Conservation (phyloP, 2,329 filamentous ascomycete genomes). For the Arthrobotrys iridis region DNA sequence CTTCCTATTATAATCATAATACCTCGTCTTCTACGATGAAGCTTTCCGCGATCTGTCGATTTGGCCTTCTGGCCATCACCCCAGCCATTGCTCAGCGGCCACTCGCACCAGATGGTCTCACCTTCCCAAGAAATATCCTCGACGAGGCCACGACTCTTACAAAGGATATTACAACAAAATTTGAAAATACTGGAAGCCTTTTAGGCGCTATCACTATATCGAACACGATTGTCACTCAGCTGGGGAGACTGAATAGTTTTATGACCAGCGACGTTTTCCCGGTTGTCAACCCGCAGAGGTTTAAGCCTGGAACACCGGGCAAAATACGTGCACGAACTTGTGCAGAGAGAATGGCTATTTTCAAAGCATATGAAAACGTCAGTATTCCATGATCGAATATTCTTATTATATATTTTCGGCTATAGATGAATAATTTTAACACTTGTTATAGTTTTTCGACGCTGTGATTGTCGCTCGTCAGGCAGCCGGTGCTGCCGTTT, state of each 20-base stretch:
- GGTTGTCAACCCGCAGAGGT: conserved; percentile 26
- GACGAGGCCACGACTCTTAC: not conserved
- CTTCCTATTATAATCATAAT: too few species aligned
- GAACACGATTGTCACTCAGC: conserved; percentile 4
- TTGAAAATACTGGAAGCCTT: not conserved
- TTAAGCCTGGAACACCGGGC: not conserved
- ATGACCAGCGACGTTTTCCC: not conserved
- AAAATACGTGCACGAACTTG: conserved; percentile 16
- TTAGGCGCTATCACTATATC: not conserved
- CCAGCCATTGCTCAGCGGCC: not conserved
- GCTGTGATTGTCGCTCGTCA: not conserved
- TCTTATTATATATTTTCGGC: not conserved
- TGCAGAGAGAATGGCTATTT: conserved; percentile 8
- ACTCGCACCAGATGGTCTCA: not conserved
- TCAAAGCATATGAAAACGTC: conserved; percentile 26
- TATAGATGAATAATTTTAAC: not conserved
- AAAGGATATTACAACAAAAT: not conserved
- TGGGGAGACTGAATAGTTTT: not conserved
- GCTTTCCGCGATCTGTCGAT: not conserved
- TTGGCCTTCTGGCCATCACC: not conserved
- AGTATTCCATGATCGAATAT: not conserved
- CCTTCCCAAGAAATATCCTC: conserved; percentile 1
- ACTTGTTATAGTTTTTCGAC: conserved; percentile 18
- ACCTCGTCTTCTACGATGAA: not conserved
- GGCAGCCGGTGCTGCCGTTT: not conserved